phyloP scores from a whole-genome alignment of 2,329 filamentous ascomycete genomes.

The Trichoderma polysporum region DNA sequence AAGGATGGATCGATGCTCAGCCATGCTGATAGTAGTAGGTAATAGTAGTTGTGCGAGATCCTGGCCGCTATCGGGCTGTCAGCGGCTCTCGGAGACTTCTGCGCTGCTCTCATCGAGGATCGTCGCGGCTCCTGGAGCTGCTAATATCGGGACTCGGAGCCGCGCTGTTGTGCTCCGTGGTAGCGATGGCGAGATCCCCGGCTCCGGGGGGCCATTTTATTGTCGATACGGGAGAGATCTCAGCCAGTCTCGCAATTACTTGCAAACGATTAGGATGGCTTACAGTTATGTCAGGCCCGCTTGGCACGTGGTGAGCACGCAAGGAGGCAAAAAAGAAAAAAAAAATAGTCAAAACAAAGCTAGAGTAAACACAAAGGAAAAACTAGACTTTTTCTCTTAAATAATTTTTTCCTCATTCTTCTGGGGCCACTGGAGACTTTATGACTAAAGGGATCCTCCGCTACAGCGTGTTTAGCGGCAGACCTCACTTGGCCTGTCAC shows the following conservation, averaged over 20 bases:
- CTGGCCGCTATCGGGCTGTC: no score
- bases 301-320: not conserved
- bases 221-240: not conserved
- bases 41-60: no score
- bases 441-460: slow-evolving; percentile 16
- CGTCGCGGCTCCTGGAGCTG: slow-evolving; percentile 11
- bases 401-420: not conserved
- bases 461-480: not conserved
- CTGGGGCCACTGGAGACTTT: slow-evolving; percentile 11
- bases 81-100: not conserved
- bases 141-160: slow-evolving; percentile 14
- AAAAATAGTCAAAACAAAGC: not conserved
- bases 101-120: not conserved
- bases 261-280: no score
- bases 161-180: slow-evolving; percentile 17
- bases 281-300: not conserved
- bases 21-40: no score
- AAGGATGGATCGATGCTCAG: no score
- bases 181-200: slow-evolving; percentile 15
- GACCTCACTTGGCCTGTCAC: not conserved
- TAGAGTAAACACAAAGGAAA: not conserved
- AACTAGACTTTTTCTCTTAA: not conserved
- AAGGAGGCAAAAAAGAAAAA: not conserved
- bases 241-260: not conserved
- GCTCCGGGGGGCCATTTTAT: not conserved